phyloP scores from a whole-genome alignment of 768 basidiomycete genomes.

The Tricholoma sp. region DNA sequence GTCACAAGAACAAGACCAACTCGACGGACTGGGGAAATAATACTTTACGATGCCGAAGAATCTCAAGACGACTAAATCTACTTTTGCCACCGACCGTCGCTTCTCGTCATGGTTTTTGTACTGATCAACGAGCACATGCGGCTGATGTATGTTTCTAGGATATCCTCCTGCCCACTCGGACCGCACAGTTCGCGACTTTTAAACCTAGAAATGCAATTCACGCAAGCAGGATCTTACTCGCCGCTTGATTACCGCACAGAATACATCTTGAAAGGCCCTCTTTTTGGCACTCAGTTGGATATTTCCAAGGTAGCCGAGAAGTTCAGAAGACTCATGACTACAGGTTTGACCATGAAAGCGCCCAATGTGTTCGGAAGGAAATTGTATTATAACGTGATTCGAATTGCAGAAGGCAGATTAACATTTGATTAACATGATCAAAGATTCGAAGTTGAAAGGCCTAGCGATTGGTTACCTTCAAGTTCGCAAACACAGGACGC shows the following conservation, averaged over 20 bases:
- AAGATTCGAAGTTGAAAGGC: too few species aligned
- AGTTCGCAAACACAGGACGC: neutral
- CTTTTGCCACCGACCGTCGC: neutral
- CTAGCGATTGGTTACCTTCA: too few species aligned
- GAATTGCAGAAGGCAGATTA: neutral
- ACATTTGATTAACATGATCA: neutral
- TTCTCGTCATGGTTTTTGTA: neutral
- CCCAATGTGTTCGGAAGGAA: neutral
- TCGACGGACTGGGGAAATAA: neutral
- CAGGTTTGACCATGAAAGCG: neutral
- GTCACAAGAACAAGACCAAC: too few species aligned
- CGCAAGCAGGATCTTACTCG: neutral
- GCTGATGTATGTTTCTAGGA: neutral
- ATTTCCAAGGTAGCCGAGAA: neutral
- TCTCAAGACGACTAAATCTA: constrained; percentile 1
- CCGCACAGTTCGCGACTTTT: neutral
- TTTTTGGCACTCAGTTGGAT: neutral
- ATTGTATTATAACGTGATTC: neutral
- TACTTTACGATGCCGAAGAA: constrained; percentile 17
- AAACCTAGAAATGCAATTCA: too few species aligned
- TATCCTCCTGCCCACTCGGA: neutral
- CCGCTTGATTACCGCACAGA: neutral
- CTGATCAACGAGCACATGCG: neutral
- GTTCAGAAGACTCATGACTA: neutral
- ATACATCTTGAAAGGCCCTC: neutral